A percentile compares a stretch with the other conserved stretches of the same genome.
These are phyloP conservation scores for Hygrophorus russula DNA, from an alignment of 768 basidiomycete species.

Conservation along the genomic window DNA sequence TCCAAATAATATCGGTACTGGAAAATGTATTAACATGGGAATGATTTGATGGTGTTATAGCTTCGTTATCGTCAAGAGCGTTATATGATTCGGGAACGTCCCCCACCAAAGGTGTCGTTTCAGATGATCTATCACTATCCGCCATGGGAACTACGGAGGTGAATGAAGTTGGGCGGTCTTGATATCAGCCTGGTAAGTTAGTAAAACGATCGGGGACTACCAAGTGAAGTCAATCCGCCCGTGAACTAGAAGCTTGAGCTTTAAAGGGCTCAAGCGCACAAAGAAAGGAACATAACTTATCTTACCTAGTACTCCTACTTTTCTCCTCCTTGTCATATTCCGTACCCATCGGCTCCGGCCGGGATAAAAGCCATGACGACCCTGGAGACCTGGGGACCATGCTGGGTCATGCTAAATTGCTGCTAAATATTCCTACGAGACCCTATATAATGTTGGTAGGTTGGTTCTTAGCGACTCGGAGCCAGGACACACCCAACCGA, in stretches of 20 bases:
- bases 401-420: not conserved
- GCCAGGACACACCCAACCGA: too few relatives aligned
- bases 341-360: constrained; percentile 27
- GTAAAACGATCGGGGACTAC: too few relatives aligned
- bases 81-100: constrained; percentile 36
- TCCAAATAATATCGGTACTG: constrained; percentile 49
- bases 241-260: too few relatives aligned
- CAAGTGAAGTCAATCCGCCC: too few relatives aligned
- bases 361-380: constrained; percentile 1
- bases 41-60: constrained; percentile 20
- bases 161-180: constrained; percentile 6
- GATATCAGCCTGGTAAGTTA: too few relatives aligned
- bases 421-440: too few relatives aligned
- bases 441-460: too few relatives aligned
- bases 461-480: too few relatives aligned
- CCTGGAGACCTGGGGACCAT: constrained; percentile 8
- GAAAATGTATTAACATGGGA: constrained; percentile 35
- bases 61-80: constrained; percentile 24
- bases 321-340: constrained; percentile 27
- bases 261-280: too few relatives aligned
- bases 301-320: too few relatives aligned
- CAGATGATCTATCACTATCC: not conserved
- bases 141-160: constrained; percentile 11
- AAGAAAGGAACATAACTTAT: too few relatives aligned
- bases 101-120: constrained; percentile 45